A percentile compares a stretch with the other conserved stretches of the same genome.
Conservation (phyloP, 2,329 filamentous ascomycete species). For the Nemania serpens region DNA sequence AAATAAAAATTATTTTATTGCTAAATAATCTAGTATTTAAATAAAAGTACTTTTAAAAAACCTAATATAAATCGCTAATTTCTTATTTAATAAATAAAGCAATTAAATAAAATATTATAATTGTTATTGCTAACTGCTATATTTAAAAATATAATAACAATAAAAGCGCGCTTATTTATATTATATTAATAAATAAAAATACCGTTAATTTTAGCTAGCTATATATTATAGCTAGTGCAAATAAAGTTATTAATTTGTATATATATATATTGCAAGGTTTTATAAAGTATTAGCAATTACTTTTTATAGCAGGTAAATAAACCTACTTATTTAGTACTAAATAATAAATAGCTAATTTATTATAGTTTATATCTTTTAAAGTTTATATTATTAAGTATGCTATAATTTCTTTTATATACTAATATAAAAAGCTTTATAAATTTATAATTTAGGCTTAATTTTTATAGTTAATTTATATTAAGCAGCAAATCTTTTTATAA, state of each 20-base stretch:
- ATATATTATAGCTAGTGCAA: slow-evolving; percentile 1
- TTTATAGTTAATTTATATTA: slow-evolving; percentile 3
- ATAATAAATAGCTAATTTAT: background rate
- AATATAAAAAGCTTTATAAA: slow-evolving; percentile 1
- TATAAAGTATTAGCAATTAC: background rate
- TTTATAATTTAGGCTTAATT: background rate
- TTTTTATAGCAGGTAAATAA: background rate
- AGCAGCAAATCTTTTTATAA: background rate
- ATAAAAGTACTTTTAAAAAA: background rate
- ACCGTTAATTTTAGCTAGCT: background rate
- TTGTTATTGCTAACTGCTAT: background rate
- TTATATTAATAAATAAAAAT: slow-evolving; percentile 3
- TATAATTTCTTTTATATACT: slow-evolving; percentile 1
- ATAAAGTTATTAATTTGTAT: slow-evolving; percentile 1
- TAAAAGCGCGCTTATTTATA: background rate
- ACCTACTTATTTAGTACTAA: background rate
- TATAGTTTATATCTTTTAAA: background rate
- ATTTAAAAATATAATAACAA: slow-evolving; percentile 4
- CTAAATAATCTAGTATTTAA: slow-evolving; percentile 1
- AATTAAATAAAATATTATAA: background rate
- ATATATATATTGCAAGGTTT: background rate
- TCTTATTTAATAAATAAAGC: background rate
- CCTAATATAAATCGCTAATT: background rate
- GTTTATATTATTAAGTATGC: background rate
- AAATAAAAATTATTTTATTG: background rate